Base-by-base conservation (phyloP, 2,329 filamentous ascomycete genomes). In the Aspergillus aculeatus region DNA sequence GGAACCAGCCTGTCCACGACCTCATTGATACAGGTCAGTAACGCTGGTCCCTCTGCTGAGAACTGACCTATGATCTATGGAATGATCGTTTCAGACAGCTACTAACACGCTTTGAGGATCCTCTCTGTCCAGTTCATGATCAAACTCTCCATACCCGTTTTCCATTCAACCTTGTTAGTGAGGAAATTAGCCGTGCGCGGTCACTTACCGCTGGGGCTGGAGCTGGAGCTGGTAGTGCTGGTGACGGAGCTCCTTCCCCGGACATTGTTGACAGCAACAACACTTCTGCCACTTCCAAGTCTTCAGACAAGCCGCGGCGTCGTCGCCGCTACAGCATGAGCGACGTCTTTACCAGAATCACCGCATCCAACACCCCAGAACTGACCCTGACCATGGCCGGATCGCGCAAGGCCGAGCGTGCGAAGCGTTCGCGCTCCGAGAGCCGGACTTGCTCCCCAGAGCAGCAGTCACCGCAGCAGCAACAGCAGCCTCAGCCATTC, bases 301-400 rank as follows among this genome's bases (percentile, higher is more conserved):
- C 38, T 16, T 4, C 16, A 1, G 16, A 16, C 38, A 44, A 44
- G 16, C 38, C 44, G 62, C 53, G 62, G 55, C 53, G 52, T 38
- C 56, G 55, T n/a, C 62, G 71, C 24, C 69, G 68, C 9, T 66
- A 66, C 56, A 72, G 70, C 62, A 69, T 72, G 63, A 68, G 58
- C 56, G 70, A 73, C 47, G 63, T 60, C 19, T 50, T 65, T 5
- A 32, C 32, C 10, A 21, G 59, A 4, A 12, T 5, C 14, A 63
- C 48, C 32, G 31, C 56, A 9, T 47, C 54, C 11, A 16, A 19
- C 5, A n/a, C 16, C 16, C 4, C 14, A 9, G 26, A 29, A 9
- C 7, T 29, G 26, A 44, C 38, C 19, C 16, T 44, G n/a, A 7
- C 16, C 14, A 44, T 44, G 38, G 38, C 38, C n/a, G 38, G 38